Evolutionary conservation across 2,329 filamentous ascomycete species (phyloP), one percentile per base, ranked within the genome.

Genomic region (Cladosporium sp.): DNA sequence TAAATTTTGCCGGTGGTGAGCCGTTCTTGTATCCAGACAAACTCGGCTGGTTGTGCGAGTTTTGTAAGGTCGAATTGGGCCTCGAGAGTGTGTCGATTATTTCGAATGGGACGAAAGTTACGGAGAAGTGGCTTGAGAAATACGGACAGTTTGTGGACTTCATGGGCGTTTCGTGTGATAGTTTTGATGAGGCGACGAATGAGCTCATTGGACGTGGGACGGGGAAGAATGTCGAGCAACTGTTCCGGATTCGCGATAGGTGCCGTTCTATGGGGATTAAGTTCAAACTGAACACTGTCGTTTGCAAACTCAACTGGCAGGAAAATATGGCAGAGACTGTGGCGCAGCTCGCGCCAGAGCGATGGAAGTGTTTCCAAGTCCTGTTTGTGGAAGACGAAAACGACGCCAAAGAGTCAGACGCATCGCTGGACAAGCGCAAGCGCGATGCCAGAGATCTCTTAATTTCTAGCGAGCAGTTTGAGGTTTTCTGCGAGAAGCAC

Each of bases 201-300:
- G 67, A 69, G 32, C 62, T 59, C 19, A 80, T 81, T 50, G 77
- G 78, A 3, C 69, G 77, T 7, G 74, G 75, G 3, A 66, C 59
- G n/a, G 73, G 74, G 3, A 62, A 70, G n/a, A 72, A 79, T 48
- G 67, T 79, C 12, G 43, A 52, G 15, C 66, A 72, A 45, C 64
- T 80, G 1, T 72, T 69, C 43, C 56, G 63, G 11, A 69, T 80
- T 52, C 60, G 64, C 4, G 59, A 62, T 5, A 75, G 73, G 69
- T 81, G 78, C 60, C 56, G 59, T 3, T 50, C 72, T 50, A 69
- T 70, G 19, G 69, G 69, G 1, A 72, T 80, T 59, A 76, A 72
- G 61, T 79, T 81, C 67, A 80, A 81, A 66, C 59, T 80, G 43
- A 81, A 81, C 62, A 80, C 78, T 0, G 77, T 80, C 0, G 71